These are phyloP conservation scores for Rhododendron molle DNA, from an alignment of 148 eudicot genomes.

Conservation along the genomic window DNA sequence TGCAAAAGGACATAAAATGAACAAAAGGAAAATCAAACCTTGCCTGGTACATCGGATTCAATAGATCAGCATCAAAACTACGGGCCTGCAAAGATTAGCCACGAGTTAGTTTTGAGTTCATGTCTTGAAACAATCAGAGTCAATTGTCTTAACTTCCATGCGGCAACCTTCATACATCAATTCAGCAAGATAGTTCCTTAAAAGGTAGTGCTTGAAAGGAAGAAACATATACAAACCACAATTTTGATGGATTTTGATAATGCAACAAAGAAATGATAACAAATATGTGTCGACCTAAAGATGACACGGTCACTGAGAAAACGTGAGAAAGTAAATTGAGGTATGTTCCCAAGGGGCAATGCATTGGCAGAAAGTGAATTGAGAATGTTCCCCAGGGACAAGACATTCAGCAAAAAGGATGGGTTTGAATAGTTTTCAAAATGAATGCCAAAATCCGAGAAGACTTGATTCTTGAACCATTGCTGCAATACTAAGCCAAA, in stretches of 20 bases:
- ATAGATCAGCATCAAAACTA: slow-evolving; percentile 57
- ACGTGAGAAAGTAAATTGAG: not conserved
- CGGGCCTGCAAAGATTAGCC: slow-evolving; percentile 56
- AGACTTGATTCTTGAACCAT: not conserved
- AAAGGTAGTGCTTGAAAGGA: not conserved
- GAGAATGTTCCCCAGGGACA: not conserved
- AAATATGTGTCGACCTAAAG: not conserved
- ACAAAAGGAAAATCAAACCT: slow-evolving; percentile 36
- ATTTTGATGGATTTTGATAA: not conserved
- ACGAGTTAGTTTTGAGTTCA: not conserved
- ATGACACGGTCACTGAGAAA: not conserved
- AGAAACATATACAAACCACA: not conserved
- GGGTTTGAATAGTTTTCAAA: not conserved
- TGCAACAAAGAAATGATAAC: not conserved
- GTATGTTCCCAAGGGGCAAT: not conserved
- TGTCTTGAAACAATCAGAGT: not conserved
- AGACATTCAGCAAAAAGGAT: not conserved
- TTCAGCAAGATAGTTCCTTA: not conserved
- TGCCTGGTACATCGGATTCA: slow-evolving; percentile 85
- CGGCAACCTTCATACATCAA: not conserved
- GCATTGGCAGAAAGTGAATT: not conserved
- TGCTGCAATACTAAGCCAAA: not conserved
- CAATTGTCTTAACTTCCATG: not conserved
- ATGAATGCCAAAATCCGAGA: not conserved
- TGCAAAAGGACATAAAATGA: not conserved